These are phyloP conservation scores for Anthracocystis panici-leucophaei DNA, from an alignment of 1,284 basidiomycete species.

Conservation along the genomic window DNA sequence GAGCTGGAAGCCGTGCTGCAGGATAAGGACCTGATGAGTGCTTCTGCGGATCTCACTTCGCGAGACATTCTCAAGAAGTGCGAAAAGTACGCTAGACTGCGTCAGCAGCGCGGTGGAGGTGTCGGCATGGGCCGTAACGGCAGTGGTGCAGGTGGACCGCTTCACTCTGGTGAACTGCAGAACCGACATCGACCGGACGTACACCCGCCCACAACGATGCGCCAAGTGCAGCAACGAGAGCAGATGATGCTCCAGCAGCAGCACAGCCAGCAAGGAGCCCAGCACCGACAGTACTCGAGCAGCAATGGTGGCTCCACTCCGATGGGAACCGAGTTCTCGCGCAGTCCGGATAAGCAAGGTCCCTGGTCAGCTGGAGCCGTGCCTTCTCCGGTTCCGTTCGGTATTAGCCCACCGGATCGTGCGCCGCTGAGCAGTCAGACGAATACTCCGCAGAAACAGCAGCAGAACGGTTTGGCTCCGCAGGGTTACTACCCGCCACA, in stretches of 20 bases:
- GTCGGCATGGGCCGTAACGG: slow-evolving; percentile 35
- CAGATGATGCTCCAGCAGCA: slow-evolving; percentile 28
- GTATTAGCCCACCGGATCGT: slow-evolving; percentile 23
- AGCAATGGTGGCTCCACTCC: slow-evolving; percentile 13
- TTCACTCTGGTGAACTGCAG: slow-evolving; percentile 44
- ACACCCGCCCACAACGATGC: slow-evolving; percentile 57
- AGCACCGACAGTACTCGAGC: slow-evolving; percentile 28
- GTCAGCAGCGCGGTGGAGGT: slow-evolving; percentile 38
- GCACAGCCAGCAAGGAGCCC: slow-evolving; percentile 17
- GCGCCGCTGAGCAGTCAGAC: slow-evolving; percentile 8
- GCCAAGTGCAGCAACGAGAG: slow-evolving; percentile 49
- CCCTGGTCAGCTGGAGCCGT: slow-evolving; percentile 40
- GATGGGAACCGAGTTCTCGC: slow-evolving; percentile 33
- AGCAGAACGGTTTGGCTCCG: slow-evolving; percentile 11
- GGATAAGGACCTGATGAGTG: slow-evolving; percentile 64
- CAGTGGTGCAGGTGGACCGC: slow-evolving; percentile 29
- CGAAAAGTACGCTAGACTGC: slow-evolving; percentile 58
- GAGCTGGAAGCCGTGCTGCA: slow-evolving; percentile 64
- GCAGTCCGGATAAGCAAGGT: slow-evolving; percentile 34
- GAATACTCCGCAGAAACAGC: slow-evolving; percentile 36
- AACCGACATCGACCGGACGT: slow-evolving; percentile 55
- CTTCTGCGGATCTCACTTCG: slow-evolving; percentile 60
- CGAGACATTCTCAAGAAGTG: slow-evolving; percentile 65
- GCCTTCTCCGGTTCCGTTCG: slow-evolving; percentile 11
- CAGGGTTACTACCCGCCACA: neutral